Percentiles rank a stretch among this genome's conserved stretches.
phyloP scores from a whole-genome alignment of 495 filamentous ascomycete genomes.

The Talaromyces proteolyticus region DNA sequence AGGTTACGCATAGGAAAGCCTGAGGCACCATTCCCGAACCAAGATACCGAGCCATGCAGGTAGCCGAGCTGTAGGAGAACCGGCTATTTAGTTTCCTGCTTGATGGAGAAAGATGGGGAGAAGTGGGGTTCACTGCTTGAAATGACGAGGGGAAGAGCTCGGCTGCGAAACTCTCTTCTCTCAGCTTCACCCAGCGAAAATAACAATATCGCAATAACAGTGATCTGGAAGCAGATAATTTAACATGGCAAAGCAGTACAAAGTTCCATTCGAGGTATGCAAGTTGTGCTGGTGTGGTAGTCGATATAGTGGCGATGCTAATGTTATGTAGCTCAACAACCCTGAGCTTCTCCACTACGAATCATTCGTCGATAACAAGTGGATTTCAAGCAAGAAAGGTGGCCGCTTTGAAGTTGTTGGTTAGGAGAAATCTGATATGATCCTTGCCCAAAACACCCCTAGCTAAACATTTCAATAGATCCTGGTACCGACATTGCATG shows the following conservation, averaged over 20 bases:
- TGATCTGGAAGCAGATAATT: no score
- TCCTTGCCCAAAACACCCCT: neutral
- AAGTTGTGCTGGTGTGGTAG: neutral
- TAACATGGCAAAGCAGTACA: constrained; percentile 31
- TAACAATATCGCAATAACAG: no score
- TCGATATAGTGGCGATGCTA: neutral
- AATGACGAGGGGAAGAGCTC: no score
- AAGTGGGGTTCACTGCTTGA: no score
- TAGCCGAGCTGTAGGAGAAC: no score
- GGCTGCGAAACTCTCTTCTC: no score
- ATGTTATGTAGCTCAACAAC: constrained; percentile 43
- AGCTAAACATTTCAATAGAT: constrained; percentile 30
- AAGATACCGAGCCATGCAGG: no score
- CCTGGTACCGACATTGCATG: constrained; percentile 60
- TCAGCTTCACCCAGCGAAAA: no score
- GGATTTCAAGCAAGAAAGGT: constrained; percentile 56
- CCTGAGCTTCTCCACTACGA: constrained; percentile 53
- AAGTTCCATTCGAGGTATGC: constrained; percentile 35
- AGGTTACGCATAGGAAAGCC: no score
- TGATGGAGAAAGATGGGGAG: no score
- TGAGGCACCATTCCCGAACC: no score
- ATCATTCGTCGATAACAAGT: constrained; percentile 55
- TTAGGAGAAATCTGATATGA: constrained; percentile 19
- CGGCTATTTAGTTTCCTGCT: no score
- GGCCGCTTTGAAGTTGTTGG: constrained; percentile 62